Evolutionary conservation across 768 basidiomycete species (phyloP), one percentile per base, ranked within the genome.

Genomic region (Saitozyma sp.): DNA sequence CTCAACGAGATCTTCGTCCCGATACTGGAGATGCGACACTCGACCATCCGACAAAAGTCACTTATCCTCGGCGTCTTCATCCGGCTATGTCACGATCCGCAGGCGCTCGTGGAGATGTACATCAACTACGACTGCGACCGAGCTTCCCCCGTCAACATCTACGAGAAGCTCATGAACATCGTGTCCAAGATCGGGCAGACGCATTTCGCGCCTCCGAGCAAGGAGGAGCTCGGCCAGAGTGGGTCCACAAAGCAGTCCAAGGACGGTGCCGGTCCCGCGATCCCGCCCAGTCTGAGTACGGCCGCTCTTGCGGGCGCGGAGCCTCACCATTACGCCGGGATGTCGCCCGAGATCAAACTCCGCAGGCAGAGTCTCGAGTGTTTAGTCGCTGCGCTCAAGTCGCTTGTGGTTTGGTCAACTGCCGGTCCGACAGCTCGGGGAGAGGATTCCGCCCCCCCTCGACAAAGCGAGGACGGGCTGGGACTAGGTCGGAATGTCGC

Each of bases 71-170:
- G 86, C 46, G 76, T 81, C 37, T 94, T 96, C 88, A 78, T 95
- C 39, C 86, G 90, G 48, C 81, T 99, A 14, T 94, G 91, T 73
- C 91, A 95, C 78, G 96, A 98, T 74, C 93, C 96, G 1, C 96
- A 98, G 78, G 93, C 95, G 9, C 83, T 99, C 17, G 96, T 99
- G 39, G 96, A 99, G 79, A 87, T 98, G 61, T 99, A 98, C 81
- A 87, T 99, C 77, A 99, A 99, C 79, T 99, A 99, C 75, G 96
- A 99, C 75, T 99, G 96, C 77, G 96, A 99, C 74, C 86, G 92
- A 62, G 89, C 92, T 62, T 92, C 95, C 5, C 85, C 85, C 9
- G 95, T 96, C 74, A 98, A 99, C 80, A 94, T 98, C 61, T 99
- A 98, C 79, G 96, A 99, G 73, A 90, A 91, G 87, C 82, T 97